These are phyloP conservation scores for Macrophomina pseudophaseolina DNA, from an alignment of 2,329 filamentous ascomycete genomes.

Conservation along the genomic window DNA sequence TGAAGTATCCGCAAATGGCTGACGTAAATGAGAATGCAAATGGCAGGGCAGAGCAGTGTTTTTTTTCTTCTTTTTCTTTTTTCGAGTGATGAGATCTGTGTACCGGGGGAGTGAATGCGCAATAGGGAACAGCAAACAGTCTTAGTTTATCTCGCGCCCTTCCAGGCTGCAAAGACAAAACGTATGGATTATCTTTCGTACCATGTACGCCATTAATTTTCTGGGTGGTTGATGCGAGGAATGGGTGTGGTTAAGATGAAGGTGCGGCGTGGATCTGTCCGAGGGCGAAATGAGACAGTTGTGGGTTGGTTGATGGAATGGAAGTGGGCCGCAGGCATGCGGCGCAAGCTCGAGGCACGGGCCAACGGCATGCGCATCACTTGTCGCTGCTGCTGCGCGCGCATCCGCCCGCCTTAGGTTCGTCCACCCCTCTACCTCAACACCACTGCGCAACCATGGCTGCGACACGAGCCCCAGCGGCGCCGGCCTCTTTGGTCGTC, in stretches of 20 bases:
- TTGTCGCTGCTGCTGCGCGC: neutral
- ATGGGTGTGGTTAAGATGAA: neutral
- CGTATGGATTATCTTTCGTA: too few relatives aligned
- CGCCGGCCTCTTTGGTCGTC: constrained; percentile 8
- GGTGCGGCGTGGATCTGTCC: neutral
- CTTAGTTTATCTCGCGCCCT: too few relatives aligned
- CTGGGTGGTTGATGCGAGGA: too few relatives aligned
- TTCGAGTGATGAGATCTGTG: too few relatives aligned
- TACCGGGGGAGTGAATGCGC: too few relatives aligned
- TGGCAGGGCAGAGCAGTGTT: too few relatives aligned
- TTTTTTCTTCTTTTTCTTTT: too few relatives aligned
- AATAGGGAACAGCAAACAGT: too few relatives aligned
- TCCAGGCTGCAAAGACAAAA: too few relatives aligned
- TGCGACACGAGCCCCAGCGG: neutral
- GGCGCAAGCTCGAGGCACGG: constrained; percentile 4
- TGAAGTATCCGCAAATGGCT: too few relatives aligned
- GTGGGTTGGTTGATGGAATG: neutral
- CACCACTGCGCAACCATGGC: constrained; percentile 17
- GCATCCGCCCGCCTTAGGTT: neutral
- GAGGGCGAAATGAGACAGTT: neutral
- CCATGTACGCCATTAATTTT: too few relatives aligned
- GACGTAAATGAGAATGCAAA: too few relatives aligned
- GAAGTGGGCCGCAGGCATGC: neutral
- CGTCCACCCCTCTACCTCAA: neutral
- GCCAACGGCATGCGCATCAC: neutral